Conservation (phyloP, 2,329 filamentous ascomycete genomes). For the Paraphoma sp. region DNA sequence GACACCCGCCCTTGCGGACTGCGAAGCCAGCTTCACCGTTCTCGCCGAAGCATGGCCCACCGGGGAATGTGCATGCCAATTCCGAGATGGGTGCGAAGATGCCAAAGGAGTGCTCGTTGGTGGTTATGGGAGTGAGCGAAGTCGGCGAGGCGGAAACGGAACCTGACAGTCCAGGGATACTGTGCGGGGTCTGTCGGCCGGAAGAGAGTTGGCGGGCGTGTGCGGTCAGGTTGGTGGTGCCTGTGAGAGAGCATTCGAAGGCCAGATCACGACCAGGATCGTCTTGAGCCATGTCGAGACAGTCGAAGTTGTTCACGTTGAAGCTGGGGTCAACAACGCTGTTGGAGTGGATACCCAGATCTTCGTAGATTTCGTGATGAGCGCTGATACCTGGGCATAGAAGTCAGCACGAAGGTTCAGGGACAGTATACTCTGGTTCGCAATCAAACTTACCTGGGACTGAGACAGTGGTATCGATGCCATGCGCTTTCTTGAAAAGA, state of each 20-base stretch:
- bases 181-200: slow-evolving; percentile 20
- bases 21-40: slow-evolving; percentile 28
- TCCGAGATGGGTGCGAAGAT: slow-evolving; percentile 28
- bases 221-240: slow-evolving; percentile 21
- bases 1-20: background rate
- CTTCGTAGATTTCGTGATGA: slow-evolving; percentile 40
- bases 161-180: slow-evolving; percentile 18
- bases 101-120: slow-evolving; percentile 9
- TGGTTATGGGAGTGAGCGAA: slow-evolving; percentile 6
- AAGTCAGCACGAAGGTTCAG: background rate
- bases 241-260: slow-evolving; percentile 37
- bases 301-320: slow-evolving; percentile 33
- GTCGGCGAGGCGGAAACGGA: background rate
- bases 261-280: slow-evolving; percentile 22
- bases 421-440: background rate
- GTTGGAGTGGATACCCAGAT: slow-evolving; percentile 36
- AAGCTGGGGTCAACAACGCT: slow-evolving; percentile 37
- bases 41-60: slow-evolving; percentile 30
- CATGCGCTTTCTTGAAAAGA: slow-evolving; percentile 58
- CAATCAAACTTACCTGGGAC: slow-evolving; percentile 10
- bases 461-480: slow-evolving; percentile 34
- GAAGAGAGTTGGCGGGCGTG: slow-evolving; percentile 20
- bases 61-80: slow-evolving; percentile 17
- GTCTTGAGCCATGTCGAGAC: slow-evolving; percentile 10
- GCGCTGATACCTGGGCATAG: slow-evolving; percentile 10